phyloP scores from a whole-genome alignment of 768 basidiomycete species.

The Naematelia encephala region DNA sequence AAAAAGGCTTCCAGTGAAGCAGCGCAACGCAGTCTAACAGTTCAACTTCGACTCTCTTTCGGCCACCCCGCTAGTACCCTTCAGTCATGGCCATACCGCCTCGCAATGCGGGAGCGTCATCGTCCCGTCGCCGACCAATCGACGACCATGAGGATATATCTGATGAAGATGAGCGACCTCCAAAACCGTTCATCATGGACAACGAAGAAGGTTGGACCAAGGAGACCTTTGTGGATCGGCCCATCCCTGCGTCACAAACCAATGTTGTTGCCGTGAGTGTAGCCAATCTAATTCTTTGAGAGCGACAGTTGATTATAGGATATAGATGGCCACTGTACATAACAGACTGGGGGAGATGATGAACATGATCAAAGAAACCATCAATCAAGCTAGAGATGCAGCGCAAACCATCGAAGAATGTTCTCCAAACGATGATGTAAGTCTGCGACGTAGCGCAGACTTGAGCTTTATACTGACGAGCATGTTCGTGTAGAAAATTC shows the following conservation, averaged over 20 bases:
- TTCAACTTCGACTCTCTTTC: too few species aligned
- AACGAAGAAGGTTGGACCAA: conserved; percentile 33
- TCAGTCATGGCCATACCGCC: background rate
- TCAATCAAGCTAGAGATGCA: conserved; percentile 21
- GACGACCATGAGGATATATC: background rate
- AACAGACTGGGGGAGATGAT: conserved; percentile 20
- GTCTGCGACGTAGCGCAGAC: too few species aligned
- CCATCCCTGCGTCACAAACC: conserved; percentile 3
- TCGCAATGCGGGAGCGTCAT: conserved; percentile 12
- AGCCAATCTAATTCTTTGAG: background rate
- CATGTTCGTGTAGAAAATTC: conserved; percentile 16
- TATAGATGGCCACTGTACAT: conserved; percentile 8
- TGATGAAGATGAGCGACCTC: conserved; percentile 1
- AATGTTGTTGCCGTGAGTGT: conserved; percentile 9
- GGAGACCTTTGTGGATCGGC: conserved; percentile 22
- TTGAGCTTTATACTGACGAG: background rate
- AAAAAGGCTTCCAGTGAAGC: too few species aligned
- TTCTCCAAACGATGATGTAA: conserved; percentile 22
- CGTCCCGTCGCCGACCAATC: conserved; percentile 7
- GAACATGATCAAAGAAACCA: conserved; percentile 15
- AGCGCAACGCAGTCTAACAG: too few species aligned
- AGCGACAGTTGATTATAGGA: background rate
- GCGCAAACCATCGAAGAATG: conserved; percentile 28
- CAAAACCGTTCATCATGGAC: conserved; percentile 1
- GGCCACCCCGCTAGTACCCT: too few species aligned